These are phyloP conservation scores for Turritis glabra DNA, from an alignment of 345 rosid species.

Conservation along the genomic window DNA sequence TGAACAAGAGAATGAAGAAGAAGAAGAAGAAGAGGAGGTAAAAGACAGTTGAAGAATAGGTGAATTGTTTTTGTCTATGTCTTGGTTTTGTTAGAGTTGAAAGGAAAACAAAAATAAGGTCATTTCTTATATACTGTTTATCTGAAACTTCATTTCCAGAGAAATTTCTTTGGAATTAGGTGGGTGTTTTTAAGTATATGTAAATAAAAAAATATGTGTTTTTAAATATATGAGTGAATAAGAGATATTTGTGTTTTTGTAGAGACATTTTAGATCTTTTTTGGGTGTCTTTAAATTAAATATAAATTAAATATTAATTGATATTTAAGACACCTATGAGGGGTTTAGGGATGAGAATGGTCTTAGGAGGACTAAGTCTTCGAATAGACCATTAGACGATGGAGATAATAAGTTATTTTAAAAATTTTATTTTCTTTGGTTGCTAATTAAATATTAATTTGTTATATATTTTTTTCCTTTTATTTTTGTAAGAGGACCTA, in stretches of 20 bases:
- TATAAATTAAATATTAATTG: too few species aligned
- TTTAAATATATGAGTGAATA: too few species aligned
- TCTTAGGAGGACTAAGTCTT: slow-evolving; percentile 26
- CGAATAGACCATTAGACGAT: not conserved
- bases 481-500: too few species aligned
- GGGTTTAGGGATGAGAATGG: too few species aligned
- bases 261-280: too few species aligned
- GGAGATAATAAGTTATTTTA: not conserved
- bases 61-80: slow-evolving; percentile 18
- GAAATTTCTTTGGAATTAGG: slow-evolving; percentile 33
- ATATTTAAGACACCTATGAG: too few species aligned
- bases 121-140: not conserved
- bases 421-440: not conserved
- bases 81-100: slow-evolving; percentile 16
- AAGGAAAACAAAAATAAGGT: not conserved
- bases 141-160: not conserved
- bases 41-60: not conserved
- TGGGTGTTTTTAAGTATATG: too few species aligned
- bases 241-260: too few species aligned
- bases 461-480: too few species aligned
- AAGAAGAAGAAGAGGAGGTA: not conserved
- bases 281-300: too few species aligned
- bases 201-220: too few species aligned
- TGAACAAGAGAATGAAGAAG: not conserved
- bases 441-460: not conserved